A percentile compares a stretch with the other conserved stretches of the same genome.
These are phyloP conservation scores for Leucoagaricus sp. DNA, from an alignment of 1,284 basidiomycete species.

Conservation along the genomic window DNA sequence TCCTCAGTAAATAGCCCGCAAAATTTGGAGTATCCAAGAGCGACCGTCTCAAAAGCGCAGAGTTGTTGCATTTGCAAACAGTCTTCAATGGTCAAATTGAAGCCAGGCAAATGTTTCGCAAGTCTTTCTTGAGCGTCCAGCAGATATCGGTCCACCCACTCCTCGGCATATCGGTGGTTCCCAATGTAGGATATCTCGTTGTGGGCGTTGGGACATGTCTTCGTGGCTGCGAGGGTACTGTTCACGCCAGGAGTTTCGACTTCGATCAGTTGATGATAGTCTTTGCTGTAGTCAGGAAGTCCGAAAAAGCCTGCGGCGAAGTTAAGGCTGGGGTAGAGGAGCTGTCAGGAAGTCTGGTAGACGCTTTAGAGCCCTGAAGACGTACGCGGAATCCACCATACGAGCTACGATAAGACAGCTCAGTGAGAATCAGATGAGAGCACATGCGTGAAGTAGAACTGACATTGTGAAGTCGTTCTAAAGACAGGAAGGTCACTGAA, in stretches of 20 bases:
- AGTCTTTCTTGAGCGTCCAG: conserved; percentile 50
- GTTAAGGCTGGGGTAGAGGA: conserved; percentile 35
- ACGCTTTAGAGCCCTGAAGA: conserved; percentile 6
- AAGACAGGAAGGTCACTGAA: conserved; percentile 58
- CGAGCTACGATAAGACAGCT: conserved; percentile 20
- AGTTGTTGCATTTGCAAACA: conserved; percentile 50
- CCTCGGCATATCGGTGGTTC: conserved; percentile 23
- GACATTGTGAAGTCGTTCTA: conserved; percentile 58
- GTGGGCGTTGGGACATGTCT: conserved; percentile 43
- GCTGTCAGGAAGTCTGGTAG: not conserved
- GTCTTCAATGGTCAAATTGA: conserved; percentile 50
- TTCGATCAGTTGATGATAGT: conserved; percentile 52
- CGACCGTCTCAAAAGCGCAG: conserved; percentile 69
- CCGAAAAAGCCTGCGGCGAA: conserved; percentile 67
- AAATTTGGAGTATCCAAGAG: conserved; percentile 57
- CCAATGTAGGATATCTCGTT: conserved; percentile 37
- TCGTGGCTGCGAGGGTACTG: conserved; percentile 56
- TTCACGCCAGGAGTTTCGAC: conserved; percentile 55
- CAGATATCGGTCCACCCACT: conserved; percentile 60
- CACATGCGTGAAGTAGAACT: not conserved
- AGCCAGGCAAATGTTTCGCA: conserved; percentile 45
- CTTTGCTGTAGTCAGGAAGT: conserved; percentile 45
- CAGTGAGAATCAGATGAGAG: not conserved
- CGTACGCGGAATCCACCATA: conserved; percentile 59
- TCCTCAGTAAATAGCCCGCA: conserved; percentile 63